Percentiles rank a stretch among this genome's conserved stretches.
phyloP scores from a whole-genome alignment of 306 rosid genomes.

The Citrullus colocynthis region DNA sequence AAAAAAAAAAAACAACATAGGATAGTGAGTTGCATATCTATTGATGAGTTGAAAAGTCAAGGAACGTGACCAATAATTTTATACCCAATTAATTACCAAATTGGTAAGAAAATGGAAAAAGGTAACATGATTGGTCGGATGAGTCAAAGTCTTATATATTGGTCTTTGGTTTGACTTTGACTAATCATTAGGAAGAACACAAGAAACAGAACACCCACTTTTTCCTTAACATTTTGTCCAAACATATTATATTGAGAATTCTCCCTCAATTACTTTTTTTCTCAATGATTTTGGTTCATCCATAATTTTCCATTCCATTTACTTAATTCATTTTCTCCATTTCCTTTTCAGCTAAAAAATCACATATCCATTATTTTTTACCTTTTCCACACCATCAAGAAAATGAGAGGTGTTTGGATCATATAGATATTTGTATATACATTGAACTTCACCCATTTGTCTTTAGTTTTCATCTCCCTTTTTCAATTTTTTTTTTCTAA shows the following conservation, averaged over 20 bases:
- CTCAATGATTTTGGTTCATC: not conserved
- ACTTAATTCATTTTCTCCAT: not conserved
- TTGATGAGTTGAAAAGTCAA: not conserved
- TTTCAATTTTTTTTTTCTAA: not conserved
- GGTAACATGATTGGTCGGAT: not conserved
- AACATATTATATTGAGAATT: too few relatives aligned
- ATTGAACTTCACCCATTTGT: not conserved
- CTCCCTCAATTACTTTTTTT: too few relatives aligned
- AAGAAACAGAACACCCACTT: not conserved
- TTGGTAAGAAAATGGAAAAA: not conserved
- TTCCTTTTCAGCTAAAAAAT: not conserved
- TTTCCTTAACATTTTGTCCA: not conserved
- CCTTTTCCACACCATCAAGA: not conserved
- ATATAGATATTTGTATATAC: not conserved
- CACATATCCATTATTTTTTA: not conserved
- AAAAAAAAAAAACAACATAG: too few relatives aligned
- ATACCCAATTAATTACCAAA: not conserved
- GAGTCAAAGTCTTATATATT: not conserved
- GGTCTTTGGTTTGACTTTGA: conserved; percentile 1
- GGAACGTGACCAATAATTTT: not conserved
- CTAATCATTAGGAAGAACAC: not conserved
- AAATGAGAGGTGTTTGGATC: not conserved
- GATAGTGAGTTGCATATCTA: not conserved
- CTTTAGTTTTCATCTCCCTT: too few relatives aligned
- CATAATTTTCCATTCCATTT: not conserved